A percentile compares a stretch with the other conserved stretches of the same genome.
Evolutionary conservation across 2,329 filamentous ascomycete species (phyloP).

Genomic region (Anthostomella pinea): DNA sequence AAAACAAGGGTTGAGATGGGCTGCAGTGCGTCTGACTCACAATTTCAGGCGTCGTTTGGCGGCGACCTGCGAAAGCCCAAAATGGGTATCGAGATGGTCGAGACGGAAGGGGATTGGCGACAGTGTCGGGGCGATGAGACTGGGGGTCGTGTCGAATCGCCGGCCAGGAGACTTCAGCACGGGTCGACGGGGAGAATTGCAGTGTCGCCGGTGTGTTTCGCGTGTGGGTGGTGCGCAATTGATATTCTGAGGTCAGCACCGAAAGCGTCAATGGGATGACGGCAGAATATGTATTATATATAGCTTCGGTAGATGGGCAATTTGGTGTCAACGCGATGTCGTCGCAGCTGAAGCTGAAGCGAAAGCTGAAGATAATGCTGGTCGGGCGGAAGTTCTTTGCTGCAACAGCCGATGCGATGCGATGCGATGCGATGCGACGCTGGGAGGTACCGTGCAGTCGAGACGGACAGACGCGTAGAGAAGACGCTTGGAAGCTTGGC

Average conservation of each 20-base stretch:
- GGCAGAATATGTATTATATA: conserved; percentile 26
- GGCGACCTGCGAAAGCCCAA: conserved; percentile 26
- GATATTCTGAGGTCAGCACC: conserved; percentile 35
- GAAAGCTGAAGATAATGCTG: conserved; percentile 22
- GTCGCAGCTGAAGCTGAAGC: conserved; percentile 17
- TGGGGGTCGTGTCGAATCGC: conserved; percentile 28
- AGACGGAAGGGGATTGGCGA: conserved; percentile 29
- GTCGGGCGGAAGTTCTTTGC: conserved; percentile 1
- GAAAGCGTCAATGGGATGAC: conserved; percentile 30
- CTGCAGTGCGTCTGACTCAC: conserved; percentile 34
- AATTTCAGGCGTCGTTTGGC: conserved; percentile 26
- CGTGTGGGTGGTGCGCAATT: conserved; percentile 25
- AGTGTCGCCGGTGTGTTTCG: conserved; percentile 14
- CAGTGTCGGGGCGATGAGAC: conserved; percentile 28
- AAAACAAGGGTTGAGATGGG: conserved; percentile 16
- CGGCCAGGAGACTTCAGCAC: conserved; percentile 17
- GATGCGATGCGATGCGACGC: too few species aligned
- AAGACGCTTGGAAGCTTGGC: conserved; percentile 20
- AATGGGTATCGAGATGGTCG: conserved; percentile 13
- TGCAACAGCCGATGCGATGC: too few species aligned
- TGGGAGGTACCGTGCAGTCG: conserved; percentile 18
- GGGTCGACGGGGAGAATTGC: conserved; percentile 12
- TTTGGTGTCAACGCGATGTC: conserved; percentile 12
- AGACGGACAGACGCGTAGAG: conserved; percentile 32
- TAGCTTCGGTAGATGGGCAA: conserved; percentile 25